phyloP scores from a whole-genome alignment of 305 asterid species.

The Solanum aculeatissimum region DNA sequence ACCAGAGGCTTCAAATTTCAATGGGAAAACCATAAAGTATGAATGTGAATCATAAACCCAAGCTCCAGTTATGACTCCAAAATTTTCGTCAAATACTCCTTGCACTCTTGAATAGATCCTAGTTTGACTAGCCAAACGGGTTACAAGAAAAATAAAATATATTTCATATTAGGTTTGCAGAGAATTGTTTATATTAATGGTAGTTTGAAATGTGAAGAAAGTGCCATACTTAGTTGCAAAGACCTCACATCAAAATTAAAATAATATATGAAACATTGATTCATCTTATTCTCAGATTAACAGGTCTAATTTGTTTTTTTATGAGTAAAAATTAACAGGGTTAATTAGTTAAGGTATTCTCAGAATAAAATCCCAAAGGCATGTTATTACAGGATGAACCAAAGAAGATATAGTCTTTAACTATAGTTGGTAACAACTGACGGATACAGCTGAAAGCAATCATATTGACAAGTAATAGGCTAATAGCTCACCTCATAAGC shows the following conservation, averaged over 20 bases:
- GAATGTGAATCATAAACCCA: background rate
- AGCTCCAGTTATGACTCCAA: background rate
- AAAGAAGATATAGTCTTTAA: background rate
- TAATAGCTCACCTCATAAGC: background rate
- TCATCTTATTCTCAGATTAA: background rate
- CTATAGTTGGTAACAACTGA: background rate
- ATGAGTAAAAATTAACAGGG: no score
- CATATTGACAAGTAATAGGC: background rate
- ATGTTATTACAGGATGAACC: background rate
- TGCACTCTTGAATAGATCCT: background rate
- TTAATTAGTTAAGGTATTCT: background rate
- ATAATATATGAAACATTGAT: background rate
- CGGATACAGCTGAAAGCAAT: background rate
- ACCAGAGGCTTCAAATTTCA: background rate
- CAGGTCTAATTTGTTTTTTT: background rate
- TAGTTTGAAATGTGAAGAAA: background rate
- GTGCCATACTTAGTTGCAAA: background rate
- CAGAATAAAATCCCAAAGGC: background rate
- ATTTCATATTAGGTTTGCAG: background rate
- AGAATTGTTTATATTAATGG: background rate
- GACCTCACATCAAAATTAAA: background rate
- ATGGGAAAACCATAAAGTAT: background rate
- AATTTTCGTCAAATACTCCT: background rate
- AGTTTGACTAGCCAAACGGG: background rate
- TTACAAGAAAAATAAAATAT: background rate